phyloP scores from a whole-genome alignment of 495 filamentous ascomycete species.

The Tuber brumale region DNA sequence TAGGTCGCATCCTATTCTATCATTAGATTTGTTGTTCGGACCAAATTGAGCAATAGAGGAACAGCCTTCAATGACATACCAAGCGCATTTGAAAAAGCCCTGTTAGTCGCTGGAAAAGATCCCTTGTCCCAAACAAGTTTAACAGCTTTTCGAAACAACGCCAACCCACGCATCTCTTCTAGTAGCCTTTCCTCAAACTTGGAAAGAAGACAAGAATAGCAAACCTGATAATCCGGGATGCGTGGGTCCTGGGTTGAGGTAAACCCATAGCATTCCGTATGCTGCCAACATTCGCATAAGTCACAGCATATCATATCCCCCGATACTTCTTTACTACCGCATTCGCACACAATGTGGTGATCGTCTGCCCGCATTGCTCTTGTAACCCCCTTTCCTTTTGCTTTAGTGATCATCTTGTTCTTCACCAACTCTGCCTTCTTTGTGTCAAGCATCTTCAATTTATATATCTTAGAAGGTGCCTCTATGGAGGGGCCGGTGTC shows the following conservation, averaged over 20 bases:
- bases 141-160: conserved; percentile 38
- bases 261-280: conserved; percentile 41
- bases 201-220: conserved; percentile 41
- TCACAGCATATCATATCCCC: conserved; percentile 37
- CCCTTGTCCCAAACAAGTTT: conserved; percentile 29
- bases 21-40: conserved; percentile 1
- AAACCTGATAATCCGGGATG: conserved; percentile 38
- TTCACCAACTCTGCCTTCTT: not conserved
- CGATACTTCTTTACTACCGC: conserved; percentile 22
- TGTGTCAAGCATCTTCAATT: not conserved
- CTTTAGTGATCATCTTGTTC: not conserved
- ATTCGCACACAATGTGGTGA: conserved; percentile 31
- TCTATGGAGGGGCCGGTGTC: not conserved
- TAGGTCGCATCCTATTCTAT: conserved; percentile 32
- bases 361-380: not conserved
- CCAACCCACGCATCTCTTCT: conserved; percentile 35
- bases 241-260: conserved; percentile 28
- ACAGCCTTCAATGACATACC: conserved; percentile 10
- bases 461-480: not conserved
- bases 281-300: conserved; percentile 39
- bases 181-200: conserved; percentile 34
- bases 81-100: conserved; percentile 29
- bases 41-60: not conserved
- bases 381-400: conserved; percentile 5
- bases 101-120: conserved; percentile 32